Evolutionary conservation across 768 basidiomycete species (phyloP), one percentile per base, ranked within the genome.

Genomic region (Naganishia vaughanmartiniae): DNA sequence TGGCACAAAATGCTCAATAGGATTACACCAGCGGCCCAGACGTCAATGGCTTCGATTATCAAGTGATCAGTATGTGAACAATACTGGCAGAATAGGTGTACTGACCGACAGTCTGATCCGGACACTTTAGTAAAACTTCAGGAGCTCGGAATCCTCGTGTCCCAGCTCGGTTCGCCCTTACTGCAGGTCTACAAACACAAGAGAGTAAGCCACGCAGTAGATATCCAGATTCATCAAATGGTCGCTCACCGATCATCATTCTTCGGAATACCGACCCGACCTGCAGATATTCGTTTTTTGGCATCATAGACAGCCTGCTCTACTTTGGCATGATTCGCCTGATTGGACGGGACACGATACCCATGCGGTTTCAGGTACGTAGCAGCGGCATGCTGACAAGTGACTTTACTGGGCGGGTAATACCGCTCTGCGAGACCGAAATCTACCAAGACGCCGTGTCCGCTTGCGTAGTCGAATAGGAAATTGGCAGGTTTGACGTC

Each of bases 401-500:
- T 72, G 0, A 77, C 58, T 57, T 70, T 74, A 10, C 73, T 69
- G 1, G 79, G 79, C 10, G 79, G 78, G 6, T 66, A 56, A 60
- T 82, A 82, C 15, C 81, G 74, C 76, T 92, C 92, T 11, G 96
- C 96, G 4, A 99, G 85, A 24, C 96, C 96, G 78, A 97, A 96
- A 81, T 98, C 96, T 74, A 92, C 92, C 10, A 99, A 83, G 0
- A 90, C 90, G 28, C 96, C 96, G 15, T 88, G 84, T 12, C 90
- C 89, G 9, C 89, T 89, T 45, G 85, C 86, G 45, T 91, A 89
- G 80, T 98, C 92, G 79, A 89, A 97, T 42, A 98, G 85, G 80
- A 98, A 98, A 80, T 98, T 98, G 71, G 94, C 95, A 26, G 95
- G 94, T 79, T 98, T 98, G 75, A 98, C 91, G 81, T 98, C 95